Base-by-base conservation (phyloP, 345 rosid species). In the Draba incana region DNA sequence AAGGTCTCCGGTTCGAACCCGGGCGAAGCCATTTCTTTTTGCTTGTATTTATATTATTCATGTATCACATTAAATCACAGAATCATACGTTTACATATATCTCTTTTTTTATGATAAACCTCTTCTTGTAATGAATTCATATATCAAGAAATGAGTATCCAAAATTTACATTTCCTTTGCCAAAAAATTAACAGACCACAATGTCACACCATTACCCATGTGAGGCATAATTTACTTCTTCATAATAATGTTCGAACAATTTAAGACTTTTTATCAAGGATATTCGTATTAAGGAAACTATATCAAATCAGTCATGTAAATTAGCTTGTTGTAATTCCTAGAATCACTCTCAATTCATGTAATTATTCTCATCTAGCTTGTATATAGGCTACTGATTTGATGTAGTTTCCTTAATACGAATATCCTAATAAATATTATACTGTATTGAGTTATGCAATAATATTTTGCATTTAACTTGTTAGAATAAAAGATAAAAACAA, bases 1-100 rank as follows among this genome's bases (percentile, higher is more conserved):
- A 86, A 88, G 92, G 89, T 91, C 89, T 86, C 85, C 88, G 85
- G 88, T 88, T 91, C 90, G 79, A 90, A 50, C 44, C 88, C 87
- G 86, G 87, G 89, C 86, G 89, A 87, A 79, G 88, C 88, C 87
- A 88, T 1, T 33, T 13, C 0, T 37, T 45, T 54, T 12, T 7
- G 9, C 38, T 4, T 12, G 2, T 5, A 11, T 59, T 25, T 28
- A 28, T 23, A 20, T 20, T 20, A 3, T 27, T 14, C 35, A 58
- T 41, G 20, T 20, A 20, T 20, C 20, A 20, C 20, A 58, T 12
- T 25, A 13, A 3, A 23, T 16, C 46, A 20, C 35, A 10, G 23
- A 39, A 1, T 8, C 12, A 13, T 41, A 2, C 1, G 43, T 45
- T 24, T 6, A 14, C 53, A 30, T 6, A 2, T 13, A 2, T 58